phyloP scores from a whole-genome alignment of 2,329 filamentous ascomycete genomes.

The Venturia nashicola region DNA sequence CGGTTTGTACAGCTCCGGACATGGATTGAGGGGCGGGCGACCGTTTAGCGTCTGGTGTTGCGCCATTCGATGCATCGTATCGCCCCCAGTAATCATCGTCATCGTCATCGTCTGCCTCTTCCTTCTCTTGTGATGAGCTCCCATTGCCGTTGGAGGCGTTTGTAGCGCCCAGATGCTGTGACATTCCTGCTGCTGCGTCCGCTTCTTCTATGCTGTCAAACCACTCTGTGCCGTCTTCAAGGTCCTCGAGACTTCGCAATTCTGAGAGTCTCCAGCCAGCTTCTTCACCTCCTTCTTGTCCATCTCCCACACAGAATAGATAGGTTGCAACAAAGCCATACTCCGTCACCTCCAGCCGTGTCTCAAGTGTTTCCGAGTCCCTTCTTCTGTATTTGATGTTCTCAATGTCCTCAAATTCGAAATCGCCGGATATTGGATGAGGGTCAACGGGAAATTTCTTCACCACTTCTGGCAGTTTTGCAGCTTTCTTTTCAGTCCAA shows the following conservation, averaged over 20 bases:
- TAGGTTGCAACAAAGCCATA: conserved; percentile 53
- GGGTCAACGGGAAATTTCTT: conserved; percentile 56
- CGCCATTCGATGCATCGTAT: conserved; percentile 55
- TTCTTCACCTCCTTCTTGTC: conserved; percentile 37
- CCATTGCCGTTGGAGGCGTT: conserved; percentile 13
- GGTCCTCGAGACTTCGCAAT: conserved; percentile 45
- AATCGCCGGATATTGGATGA: conserved; percentile 70
- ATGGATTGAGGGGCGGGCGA: conserved; percentile 44
- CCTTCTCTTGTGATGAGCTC: conserved; percentile 11
- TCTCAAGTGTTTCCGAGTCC: conserved; percentile 64
- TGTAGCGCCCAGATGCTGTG: conserved; percentile 3
- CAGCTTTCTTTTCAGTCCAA: conserved; percentile 48
- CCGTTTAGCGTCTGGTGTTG: conserved; percentile 47
- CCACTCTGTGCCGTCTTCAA: conserved; percentile 44
- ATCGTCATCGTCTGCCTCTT: conserved; percentile 49
- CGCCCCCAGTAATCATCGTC: conserved; percentile 72
- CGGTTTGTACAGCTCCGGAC: conserved; percentile 14
- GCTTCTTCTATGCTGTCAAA: conserved; percentile 48
- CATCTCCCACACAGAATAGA: conserved; percentile 56
- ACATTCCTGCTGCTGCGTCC: conserved; percentile 34
- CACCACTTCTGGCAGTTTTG: conserved; percentile 48
- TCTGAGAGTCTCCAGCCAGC: conserved; percentile 64
- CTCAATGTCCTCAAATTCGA: conserved; percentile 60
- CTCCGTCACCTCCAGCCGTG: conserved; percentile 48
- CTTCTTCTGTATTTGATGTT: conserved; percentile 52